These are phyloP conservation scores for Pichia phayaonensis DNA, from an alignment of 805 yeast species.

Conservation along the genomic window DNA sequence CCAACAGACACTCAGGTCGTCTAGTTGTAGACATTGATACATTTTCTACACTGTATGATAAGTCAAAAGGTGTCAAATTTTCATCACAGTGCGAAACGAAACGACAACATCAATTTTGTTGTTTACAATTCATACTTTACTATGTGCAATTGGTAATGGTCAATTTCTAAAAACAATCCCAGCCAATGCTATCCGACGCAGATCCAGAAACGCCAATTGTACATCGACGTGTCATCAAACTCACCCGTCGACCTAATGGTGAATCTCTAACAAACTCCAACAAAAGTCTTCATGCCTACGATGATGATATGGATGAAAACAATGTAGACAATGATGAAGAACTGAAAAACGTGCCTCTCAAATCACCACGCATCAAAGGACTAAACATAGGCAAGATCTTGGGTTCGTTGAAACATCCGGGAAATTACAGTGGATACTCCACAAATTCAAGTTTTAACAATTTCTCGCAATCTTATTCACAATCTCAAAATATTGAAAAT, in stretches of 20 bases:
- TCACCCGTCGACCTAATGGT: not conserved
- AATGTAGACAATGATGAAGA: not conserved
- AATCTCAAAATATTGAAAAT: not conserved
- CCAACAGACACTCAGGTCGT: no score
- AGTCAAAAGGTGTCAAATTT: no score
- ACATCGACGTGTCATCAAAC: not conserved
- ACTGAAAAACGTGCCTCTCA: not conserved
- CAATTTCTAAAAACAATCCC: no score
- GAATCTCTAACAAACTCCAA: not conserved
- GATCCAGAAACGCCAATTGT: not conserved
- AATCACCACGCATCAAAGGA: not conserved
- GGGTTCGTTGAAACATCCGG: not conserved
- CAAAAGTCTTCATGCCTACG: not conserved
- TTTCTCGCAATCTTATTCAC: not conserved
- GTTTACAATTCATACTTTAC: no score
- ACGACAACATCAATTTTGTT: no score
- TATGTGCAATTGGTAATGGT: no score
- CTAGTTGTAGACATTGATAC: no score
- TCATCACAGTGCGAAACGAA: no score
- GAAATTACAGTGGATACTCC: constrained; percentile 7
- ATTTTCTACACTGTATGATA: no score
- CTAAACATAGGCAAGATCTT: constrained; percentile 5
- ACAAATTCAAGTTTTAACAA: constrained; percentile 7
- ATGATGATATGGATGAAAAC: not conserved
- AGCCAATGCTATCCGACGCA: not conserved